phyloP scores from a whole-genome alignment of 148 eudicot species.

The Rhododendron simsii region DNA sequence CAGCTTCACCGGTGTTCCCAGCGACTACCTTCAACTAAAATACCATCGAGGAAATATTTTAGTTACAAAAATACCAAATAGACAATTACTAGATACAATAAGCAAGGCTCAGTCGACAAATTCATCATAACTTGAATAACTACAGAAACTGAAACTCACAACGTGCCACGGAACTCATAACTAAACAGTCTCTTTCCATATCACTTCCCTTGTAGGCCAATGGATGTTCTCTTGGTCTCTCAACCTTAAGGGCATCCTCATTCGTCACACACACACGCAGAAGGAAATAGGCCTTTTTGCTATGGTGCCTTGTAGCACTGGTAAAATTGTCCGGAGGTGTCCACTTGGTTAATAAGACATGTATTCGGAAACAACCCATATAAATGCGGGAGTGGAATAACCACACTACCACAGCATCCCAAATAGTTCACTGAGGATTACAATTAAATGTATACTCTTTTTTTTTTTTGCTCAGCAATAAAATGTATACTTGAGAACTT shows the following conservation, averaged over 20 bases:
- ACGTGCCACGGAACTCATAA: neutral
- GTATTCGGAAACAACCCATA: neutral
- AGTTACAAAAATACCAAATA: neutral
- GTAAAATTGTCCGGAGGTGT: neutral
- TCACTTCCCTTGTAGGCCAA: neutral
- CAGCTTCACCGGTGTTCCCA: constrained; percentile 45
- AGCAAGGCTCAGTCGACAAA: neutral
- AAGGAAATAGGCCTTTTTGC: neutral
- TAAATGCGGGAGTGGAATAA: neutral
- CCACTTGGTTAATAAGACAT: neutral
- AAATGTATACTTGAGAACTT: neutral
- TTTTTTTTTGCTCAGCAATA: too few species aligned
- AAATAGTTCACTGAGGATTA: neutral
- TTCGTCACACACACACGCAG: neutral
- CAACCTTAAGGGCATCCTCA: neutral
- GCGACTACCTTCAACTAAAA: constrained; percentile 57
- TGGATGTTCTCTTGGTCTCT: neutral
- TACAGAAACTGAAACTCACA: neutral
- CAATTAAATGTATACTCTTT: neutral
- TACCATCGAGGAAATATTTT: constrained; percentile 1
- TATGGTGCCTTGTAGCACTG: neutral
- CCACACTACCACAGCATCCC: neutral
- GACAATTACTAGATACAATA: neutral
- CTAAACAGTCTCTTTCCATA: neutral
- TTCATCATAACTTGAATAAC: constrained; percentile 1